These are phyloP conservation scores for Cercospora berteroae DNA, from an alignment of 2,329 filamentous ascomycete genomes.

Conservation along the genomic window DNA sequence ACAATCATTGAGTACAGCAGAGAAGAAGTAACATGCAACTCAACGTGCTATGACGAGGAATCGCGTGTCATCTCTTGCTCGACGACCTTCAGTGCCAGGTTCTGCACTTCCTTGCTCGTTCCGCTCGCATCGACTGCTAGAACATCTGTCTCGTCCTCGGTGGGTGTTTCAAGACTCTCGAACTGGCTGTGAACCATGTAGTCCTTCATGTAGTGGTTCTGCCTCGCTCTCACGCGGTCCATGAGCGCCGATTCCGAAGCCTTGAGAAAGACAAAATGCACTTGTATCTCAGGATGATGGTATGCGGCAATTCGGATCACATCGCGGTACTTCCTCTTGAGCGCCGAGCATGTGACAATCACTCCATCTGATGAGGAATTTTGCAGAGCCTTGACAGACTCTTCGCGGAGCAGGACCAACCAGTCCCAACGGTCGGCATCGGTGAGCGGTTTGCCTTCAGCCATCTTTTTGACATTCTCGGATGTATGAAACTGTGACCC, in stretches of 20 bases:
- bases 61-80: conserved; percentile 37
- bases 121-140: conserved; percentile 49
- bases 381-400: conserved; percentile 40
- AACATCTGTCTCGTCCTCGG: conserved; percentile 52
- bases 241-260: conserved; percentile 74
- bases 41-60: neutral
- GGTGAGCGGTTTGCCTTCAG: conserved; percentile 74
- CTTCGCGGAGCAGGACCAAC: conserved; percentile 59
- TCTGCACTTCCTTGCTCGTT: conserved; percentile 41
- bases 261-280: conserved; percentile 91
- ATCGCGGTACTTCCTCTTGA: conserved; percentile 96
- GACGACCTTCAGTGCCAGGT: conserved; percentile 42
- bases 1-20: neutral
- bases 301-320: conserved; percentile 52
- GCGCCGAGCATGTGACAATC: conserved; percentile 92
- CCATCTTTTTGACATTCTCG: conserved; percentile 75
- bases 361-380: conserved; percentile 55
- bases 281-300: conserved; percentile 44
- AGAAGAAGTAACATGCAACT: neutral
- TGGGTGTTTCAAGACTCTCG: conserved; percentile 78
- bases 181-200: conserved; percentile 95
- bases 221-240: conserved; percentile 68
- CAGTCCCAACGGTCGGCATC: conserved; percentile 98
- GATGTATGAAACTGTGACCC: conserved; percentile 49
- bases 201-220: conserved; percentile 93